Percentiles rank a stretch among this genome's conserved stretches.
Conservation (phyloP, 1,139 yeast genomes). For the Arxiozyma heterogenica region DNA sequence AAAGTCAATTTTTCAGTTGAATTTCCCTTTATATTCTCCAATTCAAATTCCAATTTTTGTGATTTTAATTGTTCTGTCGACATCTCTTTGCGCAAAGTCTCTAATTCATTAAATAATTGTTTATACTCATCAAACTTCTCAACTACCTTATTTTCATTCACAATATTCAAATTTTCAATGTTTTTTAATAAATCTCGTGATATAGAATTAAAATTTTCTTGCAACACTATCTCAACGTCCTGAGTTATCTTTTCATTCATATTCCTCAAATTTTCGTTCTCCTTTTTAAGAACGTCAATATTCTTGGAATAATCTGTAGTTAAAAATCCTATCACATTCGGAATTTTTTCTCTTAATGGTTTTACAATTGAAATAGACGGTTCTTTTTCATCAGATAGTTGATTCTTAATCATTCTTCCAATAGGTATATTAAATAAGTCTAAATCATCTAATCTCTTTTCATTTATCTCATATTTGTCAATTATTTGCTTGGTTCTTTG, state of each 20-base stretch:
- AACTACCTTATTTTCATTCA: background rate
- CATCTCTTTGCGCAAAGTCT: background rate
- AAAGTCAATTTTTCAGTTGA: constrained; percentile 1
- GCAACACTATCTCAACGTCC: background rate
- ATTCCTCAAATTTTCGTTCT: background rate
- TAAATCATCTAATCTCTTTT: background rate
- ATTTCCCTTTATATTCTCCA: constrained; percentile 2
- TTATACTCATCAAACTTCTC: background rate
- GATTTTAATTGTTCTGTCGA: background rate
- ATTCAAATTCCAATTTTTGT: background rate
- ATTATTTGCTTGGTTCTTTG: background rate
- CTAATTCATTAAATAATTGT: background rate
- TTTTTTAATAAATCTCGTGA: background rate
- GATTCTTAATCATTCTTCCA: background rate
- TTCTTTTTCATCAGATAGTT: background rate
- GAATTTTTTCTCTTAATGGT: background rate
- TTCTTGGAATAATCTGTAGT: background rate
- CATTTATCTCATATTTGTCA: background rate
- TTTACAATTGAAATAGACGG: background rate
- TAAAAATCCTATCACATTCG: background rate
- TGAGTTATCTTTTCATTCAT: background rate
- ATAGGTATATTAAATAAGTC: constrained; percentile 1
- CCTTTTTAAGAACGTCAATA: background rate
- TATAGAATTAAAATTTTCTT: background rate
- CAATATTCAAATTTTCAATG: background rate